Base-by-base conservation (phyloP, 495 filamentous ascomycete genomes). In the Cryomyces minteri region DNA sequence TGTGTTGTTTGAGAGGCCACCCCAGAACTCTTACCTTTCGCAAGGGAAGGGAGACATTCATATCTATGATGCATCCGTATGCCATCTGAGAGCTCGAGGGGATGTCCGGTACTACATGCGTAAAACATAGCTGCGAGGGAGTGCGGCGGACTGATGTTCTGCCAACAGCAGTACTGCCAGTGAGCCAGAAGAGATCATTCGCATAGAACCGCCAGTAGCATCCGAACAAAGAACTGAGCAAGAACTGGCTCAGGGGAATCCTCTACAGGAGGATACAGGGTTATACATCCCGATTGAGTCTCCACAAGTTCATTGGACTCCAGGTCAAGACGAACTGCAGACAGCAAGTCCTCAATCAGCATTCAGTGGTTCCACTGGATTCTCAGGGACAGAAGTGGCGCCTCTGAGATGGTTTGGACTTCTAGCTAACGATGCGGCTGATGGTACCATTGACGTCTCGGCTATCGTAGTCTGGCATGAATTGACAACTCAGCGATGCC, bases 381-480 rank as follows among this genome's bases (percentile, higher is more conserved):
- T 48, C 38, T 42, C 49, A 4, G 33, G 39, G 1, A n/a, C n/a
- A n/a, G 51, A 54, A 31, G 38, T 51, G 10, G 51, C 51, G 12
- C 51, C 51, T 4, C 30, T 51, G 32, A 41, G 45, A 18, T 54
- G 51, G 51, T 48, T 51, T 38, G 51, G 48, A 1, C 40, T 54
- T 28, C 51, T 53, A 7, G 51, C 44, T 31, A 40, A 44, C 32
- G 51, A 54, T 46, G 49, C 49, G 6, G 32, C 36, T 4, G 31
- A 49, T 18, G 31, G 9, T 34, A 34, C 44, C 33, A 33, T 39
- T 33, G 31, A 45, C 31, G 12, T 7, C 34, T 37, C n/a, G n/a
- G n/a, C n/a, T n/a, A n/a, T n/a, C n/a, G n/a, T n/a, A n/a, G n/a
- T n/a, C n/a, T n/a, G n/a, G n/a, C n/a, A n/a, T n/a, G n/a, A n/a